phyloP scores from a whole-genome alignment of 495 filamentous ascomycete genomes.

The Xylaria acuta region DNA sequence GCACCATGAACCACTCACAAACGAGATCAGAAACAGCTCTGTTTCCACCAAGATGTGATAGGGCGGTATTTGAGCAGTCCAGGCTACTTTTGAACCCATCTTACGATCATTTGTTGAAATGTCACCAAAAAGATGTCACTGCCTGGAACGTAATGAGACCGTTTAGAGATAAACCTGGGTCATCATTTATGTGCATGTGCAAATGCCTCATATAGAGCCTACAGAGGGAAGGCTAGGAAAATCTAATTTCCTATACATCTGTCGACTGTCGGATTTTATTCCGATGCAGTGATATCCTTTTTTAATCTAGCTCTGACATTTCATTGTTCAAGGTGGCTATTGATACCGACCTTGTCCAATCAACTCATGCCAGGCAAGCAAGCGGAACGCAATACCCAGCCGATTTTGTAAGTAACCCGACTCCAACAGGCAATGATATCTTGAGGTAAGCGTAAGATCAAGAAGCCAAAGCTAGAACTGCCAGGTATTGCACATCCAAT shows the following conservation, averaged over 20 bases:
- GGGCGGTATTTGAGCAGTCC: background rate
- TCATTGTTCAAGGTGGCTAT: slow-evolving; percentile 15
- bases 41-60: background rate
- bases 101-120: background rate
- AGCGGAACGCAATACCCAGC: background rate
- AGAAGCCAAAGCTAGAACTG: slow-evolving; percentile 21
- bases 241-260: background rate
- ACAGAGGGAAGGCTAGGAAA: background rate
- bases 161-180: background rate
- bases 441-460: slow-evolving; percentile 13
- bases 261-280: background rate
- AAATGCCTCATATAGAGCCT: background rate
- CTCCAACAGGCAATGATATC: slow-evolving; percentile 22
- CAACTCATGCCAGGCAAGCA: slow-evolving; percentile 7
- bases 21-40: background rate
- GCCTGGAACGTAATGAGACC: background rate
- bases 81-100: background rate
- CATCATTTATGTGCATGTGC: slow-evolving; percentile 7
- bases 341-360: slow-evolving; percentile 21
- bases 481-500: slow-evolving; percentile 24
- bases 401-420: slow-evolving; percentile 15
- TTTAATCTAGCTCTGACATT: background rate
- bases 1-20: background rate
- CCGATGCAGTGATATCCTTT: slow-evolving; percentile 1
- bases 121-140: background rate